Base-by-base conservation (phyloP, 192 early-diverging fungal genomes). In the Coemansia aciculifera region DNA sequence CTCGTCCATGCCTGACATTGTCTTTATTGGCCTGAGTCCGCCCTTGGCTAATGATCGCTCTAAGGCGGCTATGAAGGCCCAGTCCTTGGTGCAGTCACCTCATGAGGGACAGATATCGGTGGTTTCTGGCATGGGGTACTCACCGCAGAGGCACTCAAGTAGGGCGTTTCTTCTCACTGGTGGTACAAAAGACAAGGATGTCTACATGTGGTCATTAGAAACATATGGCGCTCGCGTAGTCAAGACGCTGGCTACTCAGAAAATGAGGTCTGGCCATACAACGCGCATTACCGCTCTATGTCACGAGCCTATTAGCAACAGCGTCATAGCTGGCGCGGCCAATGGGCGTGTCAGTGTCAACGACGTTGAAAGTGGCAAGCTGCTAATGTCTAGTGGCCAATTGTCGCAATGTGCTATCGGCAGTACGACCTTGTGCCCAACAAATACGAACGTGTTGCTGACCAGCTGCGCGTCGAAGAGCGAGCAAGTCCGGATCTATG, bases 241-340 rank as follows among this genome's bases (percentile, higher is more conserved):
- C 10, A 52, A 13, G 6, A 38, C 23, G 5, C 2, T 29, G 21
- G 38, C 21, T 42, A 59, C 46, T 1, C 70, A 31, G 9, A 38
- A 44, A 34, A 63, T 78, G 38, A 11, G 31, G 1, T 62, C 71
- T 19, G 39, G 27, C n/a, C 75, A 73, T 39, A 71, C 51, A 10
- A 63, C 77, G 36, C 63, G 77, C 2, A 51, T 79, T 5, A 62
- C 64, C 6, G 72, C 77, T 10, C 68, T 79, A 42, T 74, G 68
- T 23, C 70, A 68, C 31, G 77, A 67, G 34, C 60, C 57, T 19
- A 15, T 10, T 7, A 37, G 56, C 32, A 54, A 42, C 34, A 60
- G 43, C n/a, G 65, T 66, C n/a, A 59, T 78, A 24, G 68, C 75
- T 3, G 75, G 75, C 8, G 39, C 70, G 5, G 71, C 67, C 9